Conservation (phyloP, 179 eudicot species). For the Actinidia arguta region DNA sequence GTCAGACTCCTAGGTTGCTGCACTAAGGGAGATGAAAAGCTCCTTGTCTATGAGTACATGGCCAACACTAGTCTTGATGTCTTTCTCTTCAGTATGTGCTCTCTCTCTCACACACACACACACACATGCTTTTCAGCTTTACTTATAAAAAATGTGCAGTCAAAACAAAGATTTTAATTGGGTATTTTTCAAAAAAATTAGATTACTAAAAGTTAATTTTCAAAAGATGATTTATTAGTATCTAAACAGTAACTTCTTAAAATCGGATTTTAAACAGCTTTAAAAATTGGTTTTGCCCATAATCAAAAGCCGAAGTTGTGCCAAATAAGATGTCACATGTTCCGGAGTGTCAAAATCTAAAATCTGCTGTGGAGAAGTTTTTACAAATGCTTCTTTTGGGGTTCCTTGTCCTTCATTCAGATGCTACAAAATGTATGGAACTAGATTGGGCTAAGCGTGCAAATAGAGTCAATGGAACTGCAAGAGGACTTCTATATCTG, state of each 20-base stretch:
- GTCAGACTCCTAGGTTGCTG: slow-evolving; percentile 14
- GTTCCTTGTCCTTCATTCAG: neutral
- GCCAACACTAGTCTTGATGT: slow-evolving; percentile 14
- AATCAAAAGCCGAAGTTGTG: too few species aligned
- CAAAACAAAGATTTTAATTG: too few species aligned
- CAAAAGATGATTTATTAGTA: too few species aligned
- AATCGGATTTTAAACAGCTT: too few species aligned
- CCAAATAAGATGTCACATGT: too few species aligned
- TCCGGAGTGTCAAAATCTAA: too few species aligned
- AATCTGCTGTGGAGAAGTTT: neutral
- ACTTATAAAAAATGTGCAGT: too few species aligned
- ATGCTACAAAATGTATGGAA: slow-evolving; percentile 6
- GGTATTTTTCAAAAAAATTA: too few species aligned
- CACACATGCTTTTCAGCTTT: neutral
- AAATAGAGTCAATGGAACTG: neutral
- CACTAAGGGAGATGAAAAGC: slow-evolving; percentile 7
- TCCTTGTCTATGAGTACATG: slow-evolving; percentile 18
- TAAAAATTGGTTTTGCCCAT: too few species aligned
- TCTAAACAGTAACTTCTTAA: too few species aligned
- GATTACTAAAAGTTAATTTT: too few species aligned
- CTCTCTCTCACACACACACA: neutral
- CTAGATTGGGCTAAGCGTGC: neutral
- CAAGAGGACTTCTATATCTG: slow-evolving; percentile 11
- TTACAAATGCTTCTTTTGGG: neutral
- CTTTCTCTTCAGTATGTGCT: slow-evolving; percentile 1